These are phyloP conservation scores for Diacronema lutheri DNA, from an alignment of 78 protist species.

Conservation along the genomic window DNA sequence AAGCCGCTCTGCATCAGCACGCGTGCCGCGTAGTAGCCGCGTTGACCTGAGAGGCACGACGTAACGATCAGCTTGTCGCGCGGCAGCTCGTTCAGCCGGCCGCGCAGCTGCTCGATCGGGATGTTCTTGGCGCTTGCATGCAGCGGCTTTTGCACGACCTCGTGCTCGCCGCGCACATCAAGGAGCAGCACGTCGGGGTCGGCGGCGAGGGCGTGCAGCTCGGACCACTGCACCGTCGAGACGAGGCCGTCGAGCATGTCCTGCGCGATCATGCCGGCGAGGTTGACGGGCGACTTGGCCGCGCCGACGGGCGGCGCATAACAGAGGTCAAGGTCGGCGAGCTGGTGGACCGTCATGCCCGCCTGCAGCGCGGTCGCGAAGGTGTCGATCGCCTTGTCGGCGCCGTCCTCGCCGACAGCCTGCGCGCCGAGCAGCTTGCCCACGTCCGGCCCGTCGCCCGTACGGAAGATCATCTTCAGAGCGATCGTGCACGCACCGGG, in stretches of 20 bases:
- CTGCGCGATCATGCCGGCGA: constrained; percentile 38
- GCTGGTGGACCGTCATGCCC: constrained; percentile 43
- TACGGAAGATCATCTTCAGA: constrained; percentile 25
- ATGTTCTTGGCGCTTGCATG: neutral
- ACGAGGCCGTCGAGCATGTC: constrained; percentile 10
- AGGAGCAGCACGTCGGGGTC: neutral
- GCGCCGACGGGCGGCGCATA: constrained; percentile 55
- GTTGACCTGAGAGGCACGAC: constrained; percentile 2
- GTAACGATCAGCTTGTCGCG: neutral
- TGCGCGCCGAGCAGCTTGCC: constrained; percentile 37
- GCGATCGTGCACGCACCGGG: constrained; percentile 32
- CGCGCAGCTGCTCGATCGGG: constrained; percentile 12
- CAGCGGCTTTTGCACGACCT: too few relatives aligned
- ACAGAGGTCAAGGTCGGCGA: constrained; percentile 40
- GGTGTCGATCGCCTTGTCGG: constrained; percentile 49
- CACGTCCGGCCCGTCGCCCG: constrained; percentile 15
- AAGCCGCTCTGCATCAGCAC: constrained; percentile 10
- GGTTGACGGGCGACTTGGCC: constrained; percentile 50
- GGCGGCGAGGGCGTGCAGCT: neutral
- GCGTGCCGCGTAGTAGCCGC: constrained; percentile 17
- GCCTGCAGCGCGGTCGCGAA: constrained; percentile 41
- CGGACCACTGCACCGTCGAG: constrained; percentile 3
- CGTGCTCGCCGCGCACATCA: too few relatives aligned
- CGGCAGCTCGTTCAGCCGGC: constrained; percentile 4
- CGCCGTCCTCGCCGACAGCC: constrained; percentile 47